phyloP scores from a whole-genome alignment of 306 rosid genomes.

The Pyrus bretschneideri region DNA sequence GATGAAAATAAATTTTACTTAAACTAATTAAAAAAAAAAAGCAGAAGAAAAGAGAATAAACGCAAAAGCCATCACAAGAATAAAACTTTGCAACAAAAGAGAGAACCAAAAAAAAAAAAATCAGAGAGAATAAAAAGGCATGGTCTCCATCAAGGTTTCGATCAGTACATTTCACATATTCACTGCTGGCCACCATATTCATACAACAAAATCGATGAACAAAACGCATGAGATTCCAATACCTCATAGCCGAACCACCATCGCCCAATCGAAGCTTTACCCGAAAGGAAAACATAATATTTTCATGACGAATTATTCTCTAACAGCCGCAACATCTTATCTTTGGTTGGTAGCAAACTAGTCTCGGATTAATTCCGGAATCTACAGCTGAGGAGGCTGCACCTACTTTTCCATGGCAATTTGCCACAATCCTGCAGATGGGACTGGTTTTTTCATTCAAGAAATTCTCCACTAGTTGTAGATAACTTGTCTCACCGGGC shows the following conservation, averaged over 20 bases:
- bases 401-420: slow-evolving; percentile 44
- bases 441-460: slow-evolving; percentile 42
- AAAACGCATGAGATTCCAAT: slow-evolving; percentile 47
- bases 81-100: background rate
- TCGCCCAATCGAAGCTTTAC: slow-evolving; percentile 40
- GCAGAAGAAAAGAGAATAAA: slow-evolving; percentile 10
- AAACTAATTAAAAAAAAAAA: slow-evolving; percentile 17
- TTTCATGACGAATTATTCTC: slow-evolving; percentile 52
- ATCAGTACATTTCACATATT: slow-evolving; percentile 54
- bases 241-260: slow-evolving; percentile 40
- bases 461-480: slow-evolving; percentile 65
- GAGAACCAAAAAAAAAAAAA: slow-evolving; percentile 8
- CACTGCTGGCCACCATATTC: slow-evolving; percentile 58
- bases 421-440: slow-evolving; percentile 44
- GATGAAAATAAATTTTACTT: slow-evolving; percentile 6
- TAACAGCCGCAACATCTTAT: slow-evolving; percentile 50
- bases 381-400: slow-evolving; percentile 47
- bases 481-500: slow-evolving; percentile 49
- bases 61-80: slow-evolving; percentile 24
- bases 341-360: slow-evolving; percentile 53
- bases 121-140: slow-evolving; percentile 38
- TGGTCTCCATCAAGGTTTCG: slow-evolving; percentile 56
- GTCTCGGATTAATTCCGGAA: slow-evolving; percentile 42
- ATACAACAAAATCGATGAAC: slow-evolving; percentile 37
- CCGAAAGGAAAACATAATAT: slow-evolving; percentile 23